These are phyloP conservation scores for Suillus discolor DNA, from an alignment of 768 basidiomycete genomes.

Conservation along the genomic window DNA sequence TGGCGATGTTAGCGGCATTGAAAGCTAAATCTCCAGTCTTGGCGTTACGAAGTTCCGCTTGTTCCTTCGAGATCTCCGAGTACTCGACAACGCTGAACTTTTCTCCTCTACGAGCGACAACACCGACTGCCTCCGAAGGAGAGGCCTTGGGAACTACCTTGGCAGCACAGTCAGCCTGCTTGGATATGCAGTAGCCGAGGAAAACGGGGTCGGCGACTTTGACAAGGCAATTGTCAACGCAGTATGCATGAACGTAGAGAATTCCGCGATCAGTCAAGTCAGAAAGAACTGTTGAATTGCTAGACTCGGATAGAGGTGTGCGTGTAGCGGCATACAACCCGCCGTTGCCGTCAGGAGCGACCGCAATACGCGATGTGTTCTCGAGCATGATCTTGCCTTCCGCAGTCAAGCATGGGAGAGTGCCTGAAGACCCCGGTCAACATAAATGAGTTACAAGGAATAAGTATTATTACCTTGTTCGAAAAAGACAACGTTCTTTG, in stretches of 20 bases:
- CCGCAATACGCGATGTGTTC: constrained; percentile 75
- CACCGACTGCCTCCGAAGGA: constrained; percentile 92
- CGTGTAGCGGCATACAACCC: constrained; percentile 95
- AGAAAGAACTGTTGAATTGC: constrained; percentile 76
- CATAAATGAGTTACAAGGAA: constrained; percentile 6
- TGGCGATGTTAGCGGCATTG: constrained; percentile 96
- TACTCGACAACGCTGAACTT: constrained; percentile 96
- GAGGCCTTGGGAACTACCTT: constrained; percentile 93
- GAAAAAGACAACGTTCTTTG: constrained; percentile 87
- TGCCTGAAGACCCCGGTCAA: constrained; percentile 55
- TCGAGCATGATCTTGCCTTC: constrained; percentile 94
- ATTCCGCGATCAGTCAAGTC: constrained; percentile 79
- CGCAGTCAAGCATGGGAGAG: constrained; percentile 91
- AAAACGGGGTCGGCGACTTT: constrained; percentile 97
- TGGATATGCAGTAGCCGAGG: constrained; percentile 90
- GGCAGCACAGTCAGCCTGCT: constrained; percentile 88
- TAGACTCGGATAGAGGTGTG: constrained; percentile 60
- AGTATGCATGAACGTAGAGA: constrained; percentile 91
- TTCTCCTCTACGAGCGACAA: constrained; percentile 82
- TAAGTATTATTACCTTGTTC: constrained; percentile 77
- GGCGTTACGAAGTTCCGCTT: constrained; percentile 74
- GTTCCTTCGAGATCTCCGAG: constrained; percentile 89
- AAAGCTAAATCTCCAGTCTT: constrained; percentile 79
- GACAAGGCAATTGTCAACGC: constrained; percentile 99
- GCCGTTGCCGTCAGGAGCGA: constrained; percentile 97